Base-by-base conservation (phyloP, 768 basidiomycete species). In the Tylopilus sp. region DNA sequence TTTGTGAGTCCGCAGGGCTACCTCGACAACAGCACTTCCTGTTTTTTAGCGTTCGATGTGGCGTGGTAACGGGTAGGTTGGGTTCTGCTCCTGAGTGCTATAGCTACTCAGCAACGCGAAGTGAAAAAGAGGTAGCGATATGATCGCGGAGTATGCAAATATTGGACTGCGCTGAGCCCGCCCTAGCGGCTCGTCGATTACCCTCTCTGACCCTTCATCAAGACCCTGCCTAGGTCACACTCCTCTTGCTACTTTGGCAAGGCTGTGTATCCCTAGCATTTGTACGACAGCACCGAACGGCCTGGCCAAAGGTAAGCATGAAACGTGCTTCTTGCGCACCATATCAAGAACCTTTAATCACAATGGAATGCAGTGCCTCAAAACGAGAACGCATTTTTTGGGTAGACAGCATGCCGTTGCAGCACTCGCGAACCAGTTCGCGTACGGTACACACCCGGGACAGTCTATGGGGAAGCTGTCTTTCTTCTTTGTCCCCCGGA, bases 271-370 rank as follows among this genome's bases (percentile, higher is more conserved):
- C 91, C 68, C 69, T 89, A 47, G 72, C 75, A 25, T 91, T n/a
- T 83, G 86, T 93, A 94, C 72, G 92, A 93, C 69, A 79, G 75
- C 57, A 82, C 85, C 58, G 92, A 55, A 51, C n/a, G 51, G 94
- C 18, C 73, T 94, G 18, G 73, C 81, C 67, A 87, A n/a, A 95
- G 79, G 91, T 87, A 15, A 50, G 58, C 18, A 57, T 15, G 31
- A 57, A 51, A 67, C 53, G 47, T 44, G 51, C 28, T 53, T 50
- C 40, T 46, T 44, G 42, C 53, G 31, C 23, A 47, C 51, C 49
- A 52, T 43, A 57, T 53, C 30, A 40, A 54, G 57, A 51, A 28
- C 28, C 38, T 45, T 49, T 52, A 53, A 50, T 56, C 30, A 53
- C 47, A 43, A 35, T 45, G 38, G 18, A 36, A 41, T 56, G 48